Evolutionary conservation across 225 moss, liverwort and hornwort genomes (phyloP), one percentile per base, ranked within the genome.

Genomic region (Ulota crispa): DNA sequence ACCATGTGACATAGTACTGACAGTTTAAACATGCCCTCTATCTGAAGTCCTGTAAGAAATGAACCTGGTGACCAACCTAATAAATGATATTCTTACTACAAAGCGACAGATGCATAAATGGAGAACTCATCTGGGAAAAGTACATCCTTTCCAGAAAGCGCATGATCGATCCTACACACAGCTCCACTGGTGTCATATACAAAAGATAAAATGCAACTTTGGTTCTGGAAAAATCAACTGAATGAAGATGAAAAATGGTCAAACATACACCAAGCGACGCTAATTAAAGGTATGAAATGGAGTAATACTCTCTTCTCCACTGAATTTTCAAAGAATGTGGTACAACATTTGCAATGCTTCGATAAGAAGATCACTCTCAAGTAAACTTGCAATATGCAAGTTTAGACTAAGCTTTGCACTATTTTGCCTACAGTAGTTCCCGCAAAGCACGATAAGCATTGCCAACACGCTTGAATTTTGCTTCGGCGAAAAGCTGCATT

Each of bases 121-220:
- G 89, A 93, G 36, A 94, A 90, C 27, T 89, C 85, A 34, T 82
- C 89, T 42, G 92, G 34, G 90, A 89, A 52, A 89, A 85, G 36
- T 34, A 32, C 72, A 72, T 53, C 89, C 92, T 78, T 86, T 87
- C 93, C 92, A 93, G 32, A 87, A 59, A 53, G 56, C 63, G 53
- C 28, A 80, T 67, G 89, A 91, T 83, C 89, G 86, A 41, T 90
- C 94, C 50, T 24, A 34, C 34, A 69, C 7, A 56, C 53, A 60
- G 16, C 41, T 65, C 30, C 28, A 57, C 15, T 45, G 27, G 12
- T 11, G 39, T 57, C 43, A 57, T 41, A 15, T 41, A 39, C 70
- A 80, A 73, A 36, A 54, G 3, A 9, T 7, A 62, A 3, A 52
- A 41, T 68, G 55, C 43, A 64, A 41, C 41, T 66, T 52, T 36